Base-by-base conservation (phyloP, 2,329 filamentous ascomycete genomes). In the Xylariaceae sp. region DNA sequence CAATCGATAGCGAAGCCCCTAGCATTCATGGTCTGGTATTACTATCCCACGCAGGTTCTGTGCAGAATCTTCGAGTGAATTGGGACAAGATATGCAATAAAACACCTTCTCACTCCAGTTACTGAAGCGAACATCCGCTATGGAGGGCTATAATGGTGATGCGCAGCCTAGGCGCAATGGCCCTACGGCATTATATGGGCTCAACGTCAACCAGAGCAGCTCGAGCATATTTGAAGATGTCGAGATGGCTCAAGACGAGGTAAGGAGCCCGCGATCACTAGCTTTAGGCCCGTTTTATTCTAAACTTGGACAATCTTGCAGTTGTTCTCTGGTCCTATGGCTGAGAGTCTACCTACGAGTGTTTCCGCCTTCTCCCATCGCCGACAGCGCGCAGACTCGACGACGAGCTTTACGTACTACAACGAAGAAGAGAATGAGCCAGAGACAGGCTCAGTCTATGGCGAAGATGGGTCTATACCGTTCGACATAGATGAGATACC, bases 241-340 rank as follows among this genome's bases (percentile, higher is more conserved):
- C n/a, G 93, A 97, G 73, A 98, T 99, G 95, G 93, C 95, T 19
- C 91, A 96, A 49, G 91, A 96, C 72, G 93, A 98, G 84, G 90
- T 95, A 59, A 19, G 61, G 40, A 9, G 45, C 41, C 26, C 41
- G 18, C 52, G 40, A 20, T 50, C 48, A 41, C 20, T 40, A 47
- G 47, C 47, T 42, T 44, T 56, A 20, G 32, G 41, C 58, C 48
- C 44, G 26, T 3, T 37, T 42, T n/a, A 58, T 61, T 48, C 61
- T 67, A 61, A 67, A 59, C 40, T 52, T 50, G 55, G 46, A n/a
- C 18, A 18, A 16, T 52, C 47, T 37, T 54, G 43, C 57, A 86
- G 82, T 84, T 96, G 46, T 99, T 93, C 75, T 89, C 93, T 20
- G 95, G 95, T 6, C 95, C 93, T 6, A 87, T 97, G 68, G 93